These are phyloP conservation scores for Mortierella sp. DNA, from an alignment of 371 early-diverging fungal genomes.

Conservation along the genomic window DNA sequence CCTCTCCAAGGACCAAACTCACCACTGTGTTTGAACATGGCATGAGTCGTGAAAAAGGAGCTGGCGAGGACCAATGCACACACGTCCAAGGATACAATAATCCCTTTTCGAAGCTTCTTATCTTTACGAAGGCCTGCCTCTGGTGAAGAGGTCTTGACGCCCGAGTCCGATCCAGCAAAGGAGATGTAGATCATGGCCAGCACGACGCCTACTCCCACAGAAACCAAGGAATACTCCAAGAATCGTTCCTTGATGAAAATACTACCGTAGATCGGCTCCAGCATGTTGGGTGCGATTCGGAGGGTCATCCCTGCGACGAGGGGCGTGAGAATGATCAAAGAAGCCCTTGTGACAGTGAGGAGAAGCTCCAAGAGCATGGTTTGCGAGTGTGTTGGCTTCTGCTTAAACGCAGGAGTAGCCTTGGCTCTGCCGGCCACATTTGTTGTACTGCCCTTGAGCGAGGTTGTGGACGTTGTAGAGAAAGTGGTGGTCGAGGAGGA, in stretches of 20 bases:
- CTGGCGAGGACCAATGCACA: slow-evolving; percentile 57
- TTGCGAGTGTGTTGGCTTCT: slow-evolving; percentile 36
- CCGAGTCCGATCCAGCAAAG: slow-evolving; percentile 9
- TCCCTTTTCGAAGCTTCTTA: slow-evolving; percentile 24
- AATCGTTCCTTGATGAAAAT: slow-evolving; percentile 58
- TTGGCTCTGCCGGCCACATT: not conserved
- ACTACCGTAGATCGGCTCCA: slow-evolving; percentile 71
- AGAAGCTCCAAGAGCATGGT: slow-evolving; percentile 46
- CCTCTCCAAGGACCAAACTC: slow-evolving; percentile 64
- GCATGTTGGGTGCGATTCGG: slow-evolving; percentile 59
- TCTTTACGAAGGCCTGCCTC: slow-evolving; percentile 38
- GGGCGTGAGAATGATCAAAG: slow-evolving; percentile 55
- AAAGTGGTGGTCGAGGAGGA: slow-evolving; percentile 6
- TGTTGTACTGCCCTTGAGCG: not conserved
- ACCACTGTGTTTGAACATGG: slow-evolving; percentile 58
- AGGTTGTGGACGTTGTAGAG: slow-evolving; percentile 12
- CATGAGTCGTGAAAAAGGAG: slow-evolving; percentile 55
- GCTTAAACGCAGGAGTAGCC: not conserved
- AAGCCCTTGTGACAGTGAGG: slow-evolving; percentile 51
- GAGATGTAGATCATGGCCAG: slow-evolving; percentile 46
- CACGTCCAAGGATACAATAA: slow-evolving; percentile 33
- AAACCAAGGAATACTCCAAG: slow-evolving; percentile 31
- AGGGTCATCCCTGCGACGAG: slow-evolving; percentile 54
- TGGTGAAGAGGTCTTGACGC: slow-evolving; percentile 1
- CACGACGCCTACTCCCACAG: slow-evolving; percentile 39